Evolutionary conservation across 257 asterid genomes (phyloP).

Genomic region (Perilla frutescens): DNA sequence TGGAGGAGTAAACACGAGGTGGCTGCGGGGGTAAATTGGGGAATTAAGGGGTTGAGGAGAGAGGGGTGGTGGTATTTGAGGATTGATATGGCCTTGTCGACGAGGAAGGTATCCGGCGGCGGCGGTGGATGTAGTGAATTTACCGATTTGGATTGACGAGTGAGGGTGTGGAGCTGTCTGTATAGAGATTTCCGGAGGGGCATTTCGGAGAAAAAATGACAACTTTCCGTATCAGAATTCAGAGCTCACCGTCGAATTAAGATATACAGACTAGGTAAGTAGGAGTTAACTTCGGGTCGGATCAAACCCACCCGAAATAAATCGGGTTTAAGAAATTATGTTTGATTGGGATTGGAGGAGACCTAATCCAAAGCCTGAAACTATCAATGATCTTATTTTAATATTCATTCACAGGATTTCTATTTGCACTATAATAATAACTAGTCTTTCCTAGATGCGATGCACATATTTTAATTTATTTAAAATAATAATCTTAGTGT

Average conservation of each 20-base stretch:
- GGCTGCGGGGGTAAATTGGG: conserved; percentile 70
- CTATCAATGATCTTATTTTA: too few species aligned
- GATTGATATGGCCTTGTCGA: conserved; percentile 58
- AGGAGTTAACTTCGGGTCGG: not conserved
- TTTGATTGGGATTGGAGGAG: too few species aligned
- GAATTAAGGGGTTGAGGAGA: conserved; percentile 52
- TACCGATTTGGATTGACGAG: conserved; percentile 34
- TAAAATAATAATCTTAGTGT: too few species aligned
- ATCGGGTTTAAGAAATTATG: not conserved
- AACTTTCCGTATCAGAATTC: not conserved
- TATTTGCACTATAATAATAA: too few species aligned
- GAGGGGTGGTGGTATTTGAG: conserved; percentile 60
- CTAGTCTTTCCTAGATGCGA: too few species aligned
- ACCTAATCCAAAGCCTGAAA: too few species aligned
- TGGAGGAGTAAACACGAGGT: conserved; percentile 71
- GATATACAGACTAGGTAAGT: too few species aligned
- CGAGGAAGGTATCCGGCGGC: conserved; percentile 46
- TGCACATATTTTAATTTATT: too few species aligned
- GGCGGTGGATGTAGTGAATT: conserved; percentile 30
- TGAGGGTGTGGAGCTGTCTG: conserved; percentile 48
- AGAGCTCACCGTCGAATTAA: not conserved
- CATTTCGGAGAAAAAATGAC: conserved; percentile 46
- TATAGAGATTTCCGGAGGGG: conserved; percentile 44
- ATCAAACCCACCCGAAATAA: not conserved
- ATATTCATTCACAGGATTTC: too few species aligned